These are phyloP conservation scores for Glycine soja DNA, from an alignment of 306 rosid genomes.

Conservation along the genomic window DNA sequence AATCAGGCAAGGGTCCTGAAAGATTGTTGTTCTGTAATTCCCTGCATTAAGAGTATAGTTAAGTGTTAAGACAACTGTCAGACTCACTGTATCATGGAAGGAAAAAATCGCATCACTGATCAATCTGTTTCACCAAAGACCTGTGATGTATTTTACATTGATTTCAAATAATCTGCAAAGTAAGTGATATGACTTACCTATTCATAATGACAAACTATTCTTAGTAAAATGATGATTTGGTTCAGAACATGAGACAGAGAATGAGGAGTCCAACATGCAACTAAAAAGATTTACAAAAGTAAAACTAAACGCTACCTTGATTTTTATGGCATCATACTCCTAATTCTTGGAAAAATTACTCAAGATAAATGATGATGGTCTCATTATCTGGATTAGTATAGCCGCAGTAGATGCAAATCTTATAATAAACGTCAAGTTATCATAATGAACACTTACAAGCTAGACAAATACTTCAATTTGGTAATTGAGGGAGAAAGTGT, in stretches of 20 bases:
- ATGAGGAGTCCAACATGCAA: too few relatives aligned
- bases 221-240: neutral
- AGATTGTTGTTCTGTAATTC: conserved; percentile 79
- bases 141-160: neutral
- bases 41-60: conserved; percentile 54
- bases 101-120: neutral
- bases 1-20: conserved; percentile 78
- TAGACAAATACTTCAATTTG: conserved; percentile 72
- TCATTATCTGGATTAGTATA: conserved; percentile 24
- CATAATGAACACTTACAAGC: conserved; percentile 68
- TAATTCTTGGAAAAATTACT: conserved; percentile 30
- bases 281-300: conserved; percentile 1
- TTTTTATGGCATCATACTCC: neutral
- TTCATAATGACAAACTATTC: neutral
- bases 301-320: neutral
- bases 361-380: neutral
- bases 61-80: neutral
- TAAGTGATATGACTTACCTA: conserved; percentile 10
- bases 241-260: too few relatives aligned
- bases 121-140: neutral
- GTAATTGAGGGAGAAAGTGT: conserved; percentile 79
- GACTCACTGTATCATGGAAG: conserved; percentile 4
- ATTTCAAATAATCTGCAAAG: neutral
- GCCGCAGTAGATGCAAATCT: conserved; percentile 11
- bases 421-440: conserved; percentile 23